Base-by-base conservation (phyloP, 2,329 filamentous ascomycete species). In the Cladosporium phlei region DNA sequence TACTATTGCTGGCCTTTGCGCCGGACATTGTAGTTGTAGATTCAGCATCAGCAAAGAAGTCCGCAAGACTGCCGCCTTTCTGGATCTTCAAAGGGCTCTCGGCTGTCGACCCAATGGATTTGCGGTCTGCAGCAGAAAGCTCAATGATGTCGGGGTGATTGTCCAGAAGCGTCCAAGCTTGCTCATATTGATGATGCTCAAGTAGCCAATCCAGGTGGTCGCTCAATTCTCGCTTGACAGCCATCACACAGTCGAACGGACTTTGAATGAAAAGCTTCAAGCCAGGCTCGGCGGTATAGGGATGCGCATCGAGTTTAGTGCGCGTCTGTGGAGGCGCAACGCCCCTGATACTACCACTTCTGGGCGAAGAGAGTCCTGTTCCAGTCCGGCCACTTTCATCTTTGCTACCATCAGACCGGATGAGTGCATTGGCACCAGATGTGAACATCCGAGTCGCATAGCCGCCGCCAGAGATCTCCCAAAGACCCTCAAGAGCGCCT, bases 181-280 rank as follows among this genome's bases (percentile, higher is more conserved):
- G 79, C 58, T 87, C 79, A 60, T 91, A 95, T 52, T 84, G 82
- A 43, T 86, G 78, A 51, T 84, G 87, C 49, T 91, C 86, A 21
- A 95, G 64, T 11, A 97, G 73, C 91, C 91, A 98, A 6, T 76
- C 72, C 17, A 97, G 71, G 59, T 95, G 89, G 66, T 98, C 93
- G 3, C 81, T 74, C 12, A 95, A 74, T 59, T 95, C 90, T 55
- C 93, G 78, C 62, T 90, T 90, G 2, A 93, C 88, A 1, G 88
- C 88, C 46, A 96, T 72, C n/a, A 97, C 85, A 59, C 90, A 97
- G 66, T 98, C 93, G 61, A 94, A 98, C 0, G 93, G 93, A 58
- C 89, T 96, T 59, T 95, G 89, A 30, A 98, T 88, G 63, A 96
- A 96, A 12, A 98, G 86, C 60, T 97, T 86, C 55, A 83, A 73